phyloP scores from a whole-genome alignment of 805 yeast species.

The Sugiyamaella lignohabitans region DNA sequence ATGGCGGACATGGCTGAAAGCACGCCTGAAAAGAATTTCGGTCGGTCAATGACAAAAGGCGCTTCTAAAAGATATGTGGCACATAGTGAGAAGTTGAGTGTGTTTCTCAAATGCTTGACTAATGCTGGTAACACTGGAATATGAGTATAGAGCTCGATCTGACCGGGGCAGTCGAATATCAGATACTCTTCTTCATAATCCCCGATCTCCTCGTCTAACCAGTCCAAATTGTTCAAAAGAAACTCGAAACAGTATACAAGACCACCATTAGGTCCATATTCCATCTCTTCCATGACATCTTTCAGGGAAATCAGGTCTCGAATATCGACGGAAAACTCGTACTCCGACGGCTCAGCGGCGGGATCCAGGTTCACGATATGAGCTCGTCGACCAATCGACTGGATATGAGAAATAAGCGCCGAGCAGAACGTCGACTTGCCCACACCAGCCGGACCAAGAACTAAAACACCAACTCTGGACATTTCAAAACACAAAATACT shows the following conservation, averaged over 20 bases:
- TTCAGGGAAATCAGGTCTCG: slow-evolving; percentile 83
- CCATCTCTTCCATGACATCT: slow-evolving; percentile 93
- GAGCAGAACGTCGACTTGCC: slow-evolving; percentile 94
- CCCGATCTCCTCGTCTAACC: slow-evolving; percentile 97
- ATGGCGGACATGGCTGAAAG: slow-evolving; percentile 97
- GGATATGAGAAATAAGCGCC: slow-evolving; percentile 79
- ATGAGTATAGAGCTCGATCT: slow-evolving; percentile 90
- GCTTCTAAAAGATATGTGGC: slow-evolving; percentile 92
- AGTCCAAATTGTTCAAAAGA: slow-evolving; percentile 79
- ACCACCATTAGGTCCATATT: slow-evolving; percentile 93
- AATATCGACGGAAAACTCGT: slow-evolving; percentile 86
- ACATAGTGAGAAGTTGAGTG: slow-evolving; percentile 79
- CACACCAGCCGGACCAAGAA: slow-evolving; percentile 96
- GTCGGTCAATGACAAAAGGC: slow-evolving; percentile 81
- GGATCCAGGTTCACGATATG: slow-evolving; percentile 95
- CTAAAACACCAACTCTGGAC: slow-evolving; percentile 94
- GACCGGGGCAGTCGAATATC: slow-evolving; percentile 96
- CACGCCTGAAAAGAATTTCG: slow-evolving; percentile 94
- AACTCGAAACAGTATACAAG: slow-evolving; percentile 88
- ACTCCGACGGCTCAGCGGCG: slow-evolving; percentile 91
- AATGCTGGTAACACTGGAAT: slow-evolving; percentile 88
- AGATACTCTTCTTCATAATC: slow-evolving; percentile 91
- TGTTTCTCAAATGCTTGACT: slow-evolving; percentile 74
- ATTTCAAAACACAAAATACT: slow-evolving; percentile 37
- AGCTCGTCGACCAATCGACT: slow-evolving; percentile 83